Evolutionary conservation across 257 asterid species (phyloP), one percentile per base, ranked within the genome.

Genomic region (Przewalskia tangutica): DNA sequence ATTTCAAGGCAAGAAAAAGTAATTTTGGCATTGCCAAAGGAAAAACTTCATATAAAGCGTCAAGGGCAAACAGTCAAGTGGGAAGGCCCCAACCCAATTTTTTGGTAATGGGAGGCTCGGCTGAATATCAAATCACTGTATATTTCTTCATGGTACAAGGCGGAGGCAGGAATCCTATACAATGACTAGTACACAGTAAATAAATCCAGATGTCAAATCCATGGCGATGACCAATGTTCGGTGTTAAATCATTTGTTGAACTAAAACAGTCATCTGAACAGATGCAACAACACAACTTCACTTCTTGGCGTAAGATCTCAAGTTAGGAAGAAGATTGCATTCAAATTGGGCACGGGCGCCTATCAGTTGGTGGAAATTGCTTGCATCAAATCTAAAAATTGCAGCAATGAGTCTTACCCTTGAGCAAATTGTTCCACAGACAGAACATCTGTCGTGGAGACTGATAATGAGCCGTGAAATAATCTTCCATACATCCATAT

Each of bases 391-490:
- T 63, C 66, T 82, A 88, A 17, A 83, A 83, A 75, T 88, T 83
- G 88, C 91, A 88, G 86, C 91, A 88, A 46, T 83, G 87, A 7
- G 91, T 84, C 36, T 56, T 83, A 42, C 91, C 87, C 84, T 84
- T 85, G 23, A 80, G 56, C 84, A 88, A 86, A 80, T 88, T 88
- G 50, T 76, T 82, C 91, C 91, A 88, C 64, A 96, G 89, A 76
- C 98, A 96, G 17, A 89, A 67, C 98, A 96, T 96, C 81, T 96
- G 98, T 76, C 93, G 81, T 11, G 99, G 99, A 48, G 99, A 96
- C 89, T 94, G 99, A 85, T 96, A 94, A 86, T 94, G 98, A 1
- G 99, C 99, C 2, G 99, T 93, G 91, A 88, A 93, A 80, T 94
- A 96, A 86, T 90, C 86, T 83, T 90, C 93, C 93, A 90, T 87